Evolutionary conservation across 805 yeast species (phyloP).

Genomic region (Metschnikowia borealis): DNA sequence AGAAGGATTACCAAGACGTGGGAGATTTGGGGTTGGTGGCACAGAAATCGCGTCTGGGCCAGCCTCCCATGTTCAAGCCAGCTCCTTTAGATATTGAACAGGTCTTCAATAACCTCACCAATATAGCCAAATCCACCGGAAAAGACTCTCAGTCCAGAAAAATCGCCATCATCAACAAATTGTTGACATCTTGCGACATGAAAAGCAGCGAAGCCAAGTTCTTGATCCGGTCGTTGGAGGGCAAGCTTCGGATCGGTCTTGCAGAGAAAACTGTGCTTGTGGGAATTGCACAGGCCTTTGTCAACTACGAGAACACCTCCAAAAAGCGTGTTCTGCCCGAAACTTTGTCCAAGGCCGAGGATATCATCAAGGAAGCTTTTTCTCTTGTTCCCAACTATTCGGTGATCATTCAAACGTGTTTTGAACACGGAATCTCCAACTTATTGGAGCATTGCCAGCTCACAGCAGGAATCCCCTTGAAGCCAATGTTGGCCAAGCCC

Average conservation of each 20-base stretch:
- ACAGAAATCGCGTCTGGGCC: conserved; percentile 72
- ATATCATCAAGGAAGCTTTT: conserved; percentile 75
- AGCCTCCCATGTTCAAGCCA: conserved; percentile 92
- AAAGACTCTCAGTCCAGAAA: conserved; percentile 77
- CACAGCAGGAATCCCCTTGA: conserved; percentile 90
- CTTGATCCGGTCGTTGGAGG: conserved; percentile 84
- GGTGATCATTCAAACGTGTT: conserved; percentile 60
- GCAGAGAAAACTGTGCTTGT: conserved; percentile 90
- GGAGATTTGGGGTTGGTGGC: conserved; percentile 95
- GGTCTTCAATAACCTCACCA: conserved; percentile 71
- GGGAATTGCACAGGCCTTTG: conserved; percentile 79
- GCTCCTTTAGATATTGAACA: conserved; percentile 66
- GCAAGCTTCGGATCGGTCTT: conserved; percentile 86
- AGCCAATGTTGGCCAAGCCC: conserved; percentile 98
- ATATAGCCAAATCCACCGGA: conserved; percentile 77
- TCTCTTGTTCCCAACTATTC: conserved; percentile 91
- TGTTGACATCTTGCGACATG: conserved; percentile 82
- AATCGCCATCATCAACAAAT: conserved; percentile 70
- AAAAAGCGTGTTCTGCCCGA: conserved; percentile 34
- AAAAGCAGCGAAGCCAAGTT: conserved; percentile 75
- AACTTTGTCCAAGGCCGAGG: conserved; percentile 62
- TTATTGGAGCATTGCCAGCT: conserved; percentile 66
- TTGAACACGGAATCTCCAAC: conserved; percentile 63
- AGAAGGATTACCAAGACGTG: conserved; percentile 64
- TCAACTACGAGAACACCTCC: conserved; percentile 47